phyloP scores from a whole-genome alignment of 345 rosid species.

The Orychophragmus violaceus region DNA sequence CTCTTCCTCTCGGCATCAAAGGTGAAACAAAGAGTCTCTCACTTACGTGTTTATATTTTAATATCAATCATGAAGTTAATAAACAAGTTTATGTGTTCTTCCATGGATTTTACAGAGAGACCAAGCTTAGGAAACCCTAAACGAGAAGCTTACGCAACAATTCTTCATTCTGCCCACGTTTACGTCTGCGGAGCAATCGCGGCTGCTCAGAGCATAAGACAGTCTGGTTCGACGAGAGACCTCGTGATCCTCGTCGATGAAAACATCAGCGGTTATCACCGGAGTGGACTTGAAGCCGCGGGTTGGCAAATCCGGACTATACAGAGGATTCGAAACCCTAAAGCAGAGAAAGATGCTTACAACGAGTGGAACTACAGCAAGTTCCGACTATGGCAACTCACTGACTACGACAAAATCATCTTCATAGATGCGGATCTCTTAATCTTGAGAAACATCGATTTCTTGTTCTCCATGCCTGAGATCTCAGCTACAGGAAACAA shows the following conservation, averaged over 20 bases:
- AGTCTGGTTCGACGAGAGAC: constrained; percentile 83
- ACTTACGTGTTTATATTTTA: not conserved
- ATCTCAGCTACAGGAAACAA: constrained; percentile 86
- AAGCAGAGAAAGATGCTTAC: constrained; percentile 93
- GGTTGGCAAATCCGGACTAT: constrained; percentile 90
- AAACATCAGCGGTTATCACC: constrained; percentile 63
- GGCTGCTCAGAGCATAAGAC: constrained; percentile 89
- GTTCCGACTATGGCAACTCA: constrained; percentile 91
- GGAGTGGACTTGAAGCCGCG: constrained; percentile 81
- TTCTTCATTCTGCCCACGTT: constrained; percentile 84
- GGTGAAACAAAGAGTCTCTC: constrained; percentile 33
- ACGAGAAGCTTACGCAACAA: constrained; percentile 91
- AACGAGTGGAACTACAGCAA: constrained; percentile 99
- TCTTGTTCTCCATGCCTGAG: constrained; percentile 82
- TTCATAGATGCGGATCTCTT: constrained; percentile 91
- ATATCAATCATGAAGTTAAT: not conserved
- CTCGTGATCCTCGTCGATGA: constrained; percentile 87
- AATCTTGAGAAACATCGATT: constrained; percentile 79
- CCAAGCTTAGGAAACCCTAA: constrained; percentile 47
- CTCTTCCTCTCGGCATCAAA: constrained; percentile 69
- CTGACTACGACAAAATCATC: constrained; percentile 85
- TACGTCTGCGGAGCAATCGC: constrained; percentile 94
- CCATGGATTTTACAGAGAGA: constrained; percentile 35
- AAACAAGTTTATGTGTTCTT: not conserved
- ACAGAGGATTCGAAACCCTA: constrained; percentile 85